These are phyloP conservation scores for Saccharomycopsis guyanensis DNA, from an alignment of 805 yeast species.

Conservation along the genomic window DNA sequence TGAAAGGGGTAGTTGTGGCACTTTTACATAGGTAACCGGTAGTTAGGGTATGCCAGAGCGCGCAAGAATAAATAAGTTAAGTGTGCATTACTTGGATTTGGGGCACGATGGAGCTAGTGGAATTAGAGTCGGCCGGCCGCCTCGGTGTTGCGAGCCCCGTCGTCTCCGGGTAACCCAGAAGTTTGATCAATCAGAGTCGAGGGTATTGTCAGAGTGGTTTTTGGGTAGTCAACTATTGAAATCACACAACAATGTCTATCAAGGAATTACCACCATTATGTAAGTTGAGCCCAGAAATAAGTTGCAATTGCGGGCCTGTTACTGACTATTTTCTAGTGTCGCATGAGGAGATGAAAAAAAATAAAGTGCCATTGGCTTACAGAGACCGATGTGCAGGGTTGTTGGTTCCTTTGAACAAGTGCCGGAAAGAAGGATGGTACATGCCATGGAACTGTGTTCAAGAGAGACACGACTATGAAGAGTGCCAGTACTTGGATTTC, in stretches of 20 bases:
- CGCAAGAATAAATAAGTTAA: too few relatives aligned
- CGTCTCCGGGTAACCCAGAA: neutral
- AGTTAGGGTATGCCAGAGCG: too few relatives aligned
- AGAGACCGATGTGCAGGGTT: conserved; percentile 77
- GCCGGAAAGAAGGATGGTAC: conserved; percentile 49
- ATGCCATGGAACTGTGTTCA: conserved; percentile 69
- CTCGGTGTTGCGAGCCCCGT: neutral
- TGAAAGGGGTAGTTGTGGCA: too few relatives aligned
- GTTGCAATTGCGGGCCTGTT: neutral
- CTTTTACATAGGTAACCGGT: too few relatives aligned
- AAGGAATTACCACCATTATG: conserved; percentile 36
- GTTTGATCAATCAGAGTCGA: neutral
- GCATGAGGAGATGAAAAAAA: conserved; percentile 75
- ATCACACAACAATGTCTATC: conserved; percentile 25
- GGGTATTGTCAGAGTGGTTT: neutral
- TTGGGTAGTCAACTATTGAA: too few relatives aligned
- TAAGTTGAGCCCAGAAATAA: conserved; percentile 26
- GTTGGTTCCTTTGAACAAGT: conserved; percentile 52
- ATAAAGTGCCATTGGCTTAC: conserved; percentile 70
- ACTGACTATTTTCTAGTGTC: conserved; percentile 39
- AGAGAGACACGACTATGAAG: conserved; percentile 78
- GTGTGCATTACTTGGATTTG: too few relatives aligned
- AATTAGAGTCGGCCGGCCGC: too few relatives aligned
- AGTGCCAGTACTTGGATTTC: conserved; percentile 77
- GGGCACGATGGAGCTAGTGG: too few relatives aligned